Evolutionary conservation across 2,329 filamentous ascomycete genomes (phyloP).

Genomic region (Apiospora pterosperma): DNA sequence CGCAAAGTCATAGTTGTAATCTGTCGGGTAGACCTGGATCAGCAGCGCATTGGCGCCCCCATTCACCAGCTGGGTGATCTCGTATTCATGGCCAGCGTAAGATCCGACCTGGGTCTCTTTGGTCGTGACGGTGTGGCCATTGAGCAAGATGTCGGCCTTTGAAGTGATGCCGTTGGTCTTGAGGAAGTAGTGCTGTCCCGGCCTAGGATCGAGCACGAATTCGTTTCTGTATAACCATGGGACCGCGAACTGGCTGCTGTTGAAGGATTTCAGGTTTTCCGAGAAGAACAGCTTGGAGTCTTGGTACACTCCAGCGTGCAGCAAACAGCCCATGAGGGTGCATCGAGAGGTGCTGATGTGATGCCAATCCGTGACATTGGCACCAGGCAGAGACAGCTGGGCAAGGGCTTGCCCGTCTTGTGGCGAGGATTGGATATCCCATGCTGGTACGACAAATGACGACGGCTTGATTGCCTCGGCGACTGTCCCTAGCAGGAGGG

Average conservation of each 20-base stretch:
- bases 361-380: slow-evolving; percentile 49
- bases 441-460: slow-evolving; percentile 34
- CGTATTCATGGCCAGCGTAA: slow-evolving; percentile 53
- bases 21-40: slow-evolving; percentile 53
- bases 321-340: slow-evolving; percentile 55
- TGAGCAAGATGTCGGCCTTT: slow-evolving; percentile 57
- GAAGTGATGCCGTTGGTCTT: slow-evolving; percentile 59
- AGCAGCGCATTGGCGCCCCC: slow-evolving; percentile 45
- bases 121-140: slow-evolving; percentile 49
- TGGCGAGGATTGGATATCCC: slow-evolving; percentile 47
- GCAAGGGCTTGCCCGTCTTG: slow-evolving; percentile 30
- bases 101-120: slow-evolving; percentile 49
- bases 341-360: slow-evolving; percentile 41
- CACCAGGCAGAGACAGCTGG: slow-evolving; percentile 37
- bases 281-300: slow-evolving; percentile 55
- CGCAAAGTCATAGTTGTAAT: slow-evolving; percentile 57
- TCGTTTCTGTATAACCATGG: slow-evolving; percentile 60
- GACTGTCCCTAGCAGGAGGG: background rate
- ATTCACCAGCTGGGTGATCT: slow-evolving; percentile 43
- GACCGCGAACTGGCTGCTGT: slow-evolving; percentile 43
- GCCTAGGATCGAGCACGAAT: slow-evolving; percentile 34
- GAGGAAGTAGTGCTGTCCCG: slow-evolving; percentile 45
- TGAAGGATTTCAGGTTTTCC: slow-evolving; percentile 39
- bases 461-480: background rate
- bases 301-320: slow-evolving; percentile 49